Conservation (phyloP, 352 stramenopile species). For the Phytophthora pluvialis region DNA sequence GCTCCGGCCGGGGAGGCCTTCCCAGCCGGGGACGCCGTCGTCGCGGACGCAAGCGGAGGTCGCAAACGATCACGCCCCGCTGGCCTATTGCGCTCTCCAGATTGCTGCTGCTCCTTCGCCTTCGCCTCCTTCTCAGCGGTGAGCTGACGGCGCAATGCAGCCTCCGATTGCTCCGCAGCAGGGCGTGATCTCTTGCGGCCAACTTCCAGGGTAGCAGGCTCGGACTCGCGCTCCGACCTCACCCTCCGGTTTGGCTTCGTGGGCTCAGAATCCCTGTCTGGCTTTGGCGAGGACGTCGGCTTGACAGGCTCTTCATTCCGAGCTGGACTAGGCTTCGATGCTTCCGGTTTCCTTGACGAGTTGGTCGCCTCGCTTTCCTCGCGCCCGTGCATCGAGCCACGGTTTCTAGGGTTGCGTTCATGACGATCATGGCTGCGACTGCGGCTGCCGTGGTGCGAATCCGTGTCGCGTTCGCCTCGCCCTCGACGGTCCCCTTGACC, state of each 20-base stretch:
- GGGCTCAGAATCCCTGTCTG: slow-evolving; percentile 21
- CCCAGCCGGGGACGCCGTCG: slow-evolving; percentile 12
- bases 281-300: slow-evolving; percentile 15
- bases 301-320: slow-evolving; percentile 31
- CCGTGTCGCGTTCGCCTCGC: slow-evolving; percentile 22
- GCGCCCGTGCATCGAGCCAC: slow-evolving; percentile 20
- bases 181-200: slow-evolving; percentile 56
- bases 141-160: slow-evolving; percentile 69
- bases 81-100: slow-evolving; percentile 27
- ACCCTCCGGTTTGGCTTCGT: slow-evolving; percentile 18
- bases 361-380: slow-evolving; percentile 23
- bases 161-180: slow-evolving; percentile 61
- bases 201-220: slow-evolving; percentile 26
- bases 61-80: slow-evolving; percentile 34
- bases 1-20: slow-evolving; percentile 12
- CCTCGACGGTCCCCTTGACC: slow-evolving; percentile 32
- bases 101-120: slow-evolving; percentile 34
- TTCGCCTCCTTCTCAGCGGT: slow-evolving; percentile 76
- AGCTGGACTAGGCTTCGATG: slow-evolving; percentile 16
- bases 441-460: slow-evolving; percentile 22
- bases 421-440: slow-evolving; percentile 37
- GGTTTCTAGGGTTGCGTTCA: slow-evolving; percentile 31
- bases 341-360: slow-evolving; percentile 15
- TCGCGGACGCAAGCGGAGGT: slow-evolving; percentile 29
- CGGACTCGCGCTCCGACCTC: slow-evolving; percentile 30